A percentile compares a stretch with the other conserved stretches of the same genome.
Conservation (phyloP, 2,329 filamentous ascomycete species). For the Exophiala mesophila region DNA sequence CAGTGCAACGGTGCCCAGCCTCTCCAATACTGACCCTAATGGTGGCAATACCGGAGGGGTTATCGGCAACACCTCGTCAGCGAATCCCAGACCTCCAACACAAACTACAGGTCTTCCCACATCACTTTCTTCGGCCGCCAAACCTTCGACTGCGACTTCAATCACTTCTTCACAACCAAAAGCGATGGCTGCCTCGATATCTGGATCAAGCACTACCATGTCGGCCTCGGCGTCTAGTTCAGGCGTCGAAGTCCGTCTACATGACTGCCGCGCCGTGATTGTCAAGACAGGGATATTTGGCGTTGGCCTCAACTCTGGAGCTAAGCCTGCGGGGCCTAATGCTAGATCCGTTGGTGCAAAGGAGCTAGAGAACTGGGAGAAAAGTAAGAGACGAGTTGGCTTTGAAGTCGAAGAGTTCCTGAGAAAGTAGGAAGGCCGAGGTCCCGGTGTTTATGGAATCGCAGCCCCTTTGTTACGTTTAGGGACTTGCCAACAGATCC, state of each 20-base stretch:
- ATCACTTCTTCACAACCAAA: not conserved
- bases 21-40: not conserved
- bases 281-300: conserved; percentile 21
- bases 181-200: not conserved
- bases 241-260: conserved; percentile 26
- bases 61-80: not conserved
- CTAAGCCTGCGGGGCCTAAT: conserved; percentile 50
- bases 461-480: too few species aligned
- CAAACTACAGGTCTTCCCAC: not conserved
- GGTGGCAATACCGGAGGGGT: too few species aligned
- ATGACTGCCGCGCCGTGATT: conserved; percentile 25
- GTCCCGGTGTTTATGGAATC: too few species aligned
- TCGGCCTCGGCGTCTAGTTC: conserved; percentile 8
- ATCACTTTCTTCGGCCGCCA: not conserved
- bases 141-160: not conserved
- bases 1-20: conserved; percentile 6
- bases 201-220: conserved; percentile 3
- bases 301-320: conserved; percentile 23
- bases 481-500: too few species aligned
- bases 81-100: too few species aligned
- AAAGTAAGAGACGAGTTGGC: conserved; percentile 66
- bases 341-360: conserved; percentile 26
- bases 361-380: conserved; percentile 53
- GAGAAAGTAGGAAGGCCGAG: too few species aligned
- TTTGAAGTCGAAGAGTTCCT: conserved; percentile 81